Evolutionary conservation across 1,139 yeast genomes (phyloP), one percentile per base, ranked within the genome.

Genomic region (Chernovozyma sophiae-reginae): DNA sequence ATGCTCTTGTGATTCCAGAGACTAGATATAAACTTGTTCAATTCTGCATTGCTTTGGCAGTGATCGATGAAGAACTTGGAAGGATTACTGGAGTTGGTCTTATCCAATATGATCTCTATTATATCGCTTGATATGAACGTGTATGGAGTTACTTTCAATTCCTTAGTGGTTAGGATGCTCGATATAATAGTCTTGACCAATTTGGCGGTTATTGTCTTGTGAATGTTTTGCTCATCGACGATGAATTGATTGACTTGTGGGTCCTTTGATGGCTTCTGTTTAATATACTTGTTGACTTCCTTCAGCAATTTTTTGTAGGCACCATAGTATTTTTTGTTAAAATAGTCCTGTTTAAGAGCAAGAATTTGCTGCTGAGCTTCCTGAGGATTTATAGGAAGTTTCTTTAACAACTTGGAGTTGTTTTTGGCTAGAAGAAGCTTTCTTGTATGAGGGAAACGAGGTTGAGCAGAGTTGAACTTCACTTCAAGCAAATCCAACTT

Each of bases 1-100:
- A 80, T 58, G 6, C 64, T 61, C 39, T 76, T 75, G 39, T 68
- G 66, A 48, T 84, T 84, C 74, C 82, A 77, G 14, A 83, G 43
- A 39, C 69, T 72, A 3, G 87, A 80, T 16, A 78, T 64, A 43
- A 74, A 52, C 45, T 69, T 65, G 54, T 76, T 65, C 40, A 71
- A 43, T 25, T 50, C 60, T 45, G 63, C 55, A 34, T 68, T 54
- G 52, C 64, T 57, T 33, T 74, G 73, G 47, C 74, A 69, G 46
- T 63, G 53, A 6, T 44, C 48, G 28, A 72, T 74, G 53, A 74
- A 76, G 55, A 79, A 77, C 23, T 60, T 53, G 28, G 73, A 63
- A 0, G 84, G 81, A 45, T 77, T 70, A 18, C 51, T 39, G 2
- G 49, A 36, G 34, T 55, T 41, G 6, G 55, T 22, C 43, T 66